These are phyloP conservation scores for Solanum rostratum DNA, from an alignment of 257 asterid genomes.

Conservation along the genomic window DNA sequence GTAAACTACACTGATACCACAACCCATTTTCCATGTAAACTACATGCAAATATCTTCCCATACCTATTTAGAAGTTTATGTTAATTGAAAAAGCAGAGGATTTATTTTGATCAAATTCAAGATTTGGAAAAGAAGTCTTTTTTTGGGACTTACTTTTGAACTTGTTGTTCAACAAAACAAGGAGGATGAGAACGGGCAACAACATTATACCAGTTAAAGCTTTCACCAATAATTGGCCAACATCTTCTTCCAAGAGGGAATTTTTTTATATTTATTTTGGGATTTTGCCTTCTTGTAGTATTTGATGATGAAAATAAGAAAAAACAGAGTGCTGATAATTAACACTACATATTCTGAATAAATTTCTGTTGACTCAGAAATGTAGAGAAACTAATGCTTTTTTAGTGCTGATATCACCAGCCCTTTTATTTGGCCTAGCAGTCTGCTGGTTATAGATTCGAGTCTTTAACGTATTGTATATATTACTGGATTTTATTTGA, in stretches of 20 bases:
- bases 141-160: slow-evolving; percentile 48
- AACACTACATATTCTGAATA: not conserved
- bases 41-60: slow-evolving; percentile 70
- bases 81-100: not conserved
- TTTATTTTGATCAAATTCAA: not conserved
- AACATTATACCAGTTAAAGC: slow-evolving; percentile 77
- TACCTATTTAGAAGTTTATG: slow-evolving; percentile 26
- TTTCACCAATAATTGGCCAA: slow-evolving; percentile 68
- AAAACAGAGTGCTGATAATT: slow-evolving; percentile 1
- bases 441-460: too few species aligned
- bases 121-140: not conserved
- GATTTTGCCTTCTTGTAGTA: not conserved
- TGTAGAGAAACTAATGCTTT: too few species aligned
- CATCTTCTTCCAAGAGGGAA: slow-evolving; percentile 82
- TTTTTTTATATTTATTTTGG: slow-evolving; percentile 1
- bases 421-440: too few species aligned
- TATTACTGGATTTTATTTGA: too few species aligned
- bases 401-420: too few species aligned
- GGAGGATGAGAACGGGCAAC: slow-evolving; percentile 87
- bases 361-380: too few species aligned
- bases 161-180: slow-evolving; percentile 60
- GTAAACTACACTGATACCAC: slow-evolving; percentile 78
- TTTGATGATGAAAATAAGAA: not conserved
- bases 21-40: slow-evolving; percentile 62
- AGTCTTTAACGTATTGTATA: too few species aligned